Base-by-base conservation (phyloP, 2,329 filamentous ascomycete genomes). In the Alternaria metachromatica region DNA sequence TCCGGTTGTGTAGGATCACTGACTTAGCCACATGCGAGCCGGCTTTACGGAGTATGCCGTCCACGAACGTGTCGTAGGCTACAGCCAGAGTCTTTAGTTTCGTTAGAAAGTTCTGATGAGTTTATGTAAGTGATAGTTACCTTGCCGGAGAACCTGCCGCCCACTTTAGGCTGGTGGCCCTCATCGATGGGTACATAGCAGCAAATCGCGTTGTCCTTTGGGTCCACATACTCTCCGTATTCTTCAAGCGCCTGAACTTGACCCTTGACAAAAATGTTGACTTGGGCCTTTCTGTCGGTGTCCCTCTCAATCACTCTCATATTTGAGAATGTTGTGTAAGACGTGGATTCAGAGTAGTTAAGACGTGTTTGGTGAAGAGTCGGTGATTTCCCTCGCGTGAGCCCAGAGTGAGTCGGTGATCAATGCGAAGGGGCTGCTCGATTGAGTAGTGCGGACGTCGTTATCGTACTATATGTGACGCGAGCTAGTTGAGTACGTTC, bases 271-370 rank as follows among this genome's bases (percentile, higher is more conserved):
- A 43, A 63, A 15, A 79, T 6, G 41, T 77, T 63, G 1, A 78
- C 70, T 10, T 80, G 73, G 6, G 77, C 76, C 18, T 56, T 65
- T 12, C 79, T 76, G 56, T 83, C 78, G 2, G 73, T 73, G 7
- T 63, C 69, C 11, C 75, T 73, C 62, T 80, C 79, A 9, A 64
- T 6, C 45, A 76, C 78, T 70, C 76, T 82, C 81, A 83, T 83
- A 11, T 15, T 78, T n/a, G 12, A 15, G 6, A 41, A 44, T 5
- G 30, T 55, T 7, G 23, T n/a, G 20, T 30, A 15, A 12, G 15
- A n/a, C 6, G 20, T 4, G 28, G 15, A 30, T 20, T 30, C 2
- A 4, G 5, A 15, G n/a, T 21, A 4, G 13, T 15, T 26, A 6
- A 21, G 25, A 7, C 9, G 5, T 50, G 0, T 21, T 6, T 15